Percentiles rank a stretch among this genome's conserved stretches.
These are phyloP conservation scores for Leucocoprinus birnbaumii DNA, from an alignment of 768 basidiomycete genomes.

Conservation along the genomic window DNA sequence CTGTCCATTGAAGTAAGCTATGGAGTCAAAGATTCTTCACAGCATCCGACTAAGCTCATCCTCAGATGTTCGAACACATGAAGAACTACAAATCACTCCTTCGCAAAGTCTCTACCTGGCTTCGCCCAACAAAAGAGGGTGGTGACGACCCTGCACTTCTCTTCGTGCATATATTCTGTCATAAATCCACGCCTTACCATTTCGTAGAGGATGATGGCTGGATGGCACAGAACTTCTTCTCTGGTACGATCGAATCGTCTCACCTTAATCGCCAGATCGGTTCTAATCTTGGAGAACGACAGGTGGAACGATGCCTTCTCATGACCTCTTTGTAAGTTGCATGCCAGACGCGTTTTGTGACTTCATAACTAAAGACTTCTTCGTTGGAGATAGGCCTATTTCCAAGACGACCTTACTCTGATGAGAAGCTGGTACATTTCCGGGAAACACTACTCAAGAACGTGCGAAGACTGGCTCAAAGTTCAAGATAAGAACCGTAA, in stretches of 20 bases:
- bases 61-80: constrained; percentile 74
- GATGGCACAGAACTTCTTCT: constrained; percentile 77
- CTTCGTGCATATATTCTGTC: constrained; percentile 74
- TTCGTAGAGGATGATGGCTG: constrained; percentile 69
- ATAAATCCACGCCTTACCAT: constrained; percentile 60
- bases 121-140: constrained; percentile 34
- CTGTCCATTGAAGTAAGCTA: constrained; percentile 58
- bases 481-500: constrained; percentile 51
- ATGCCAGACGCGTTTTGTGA: neutral
- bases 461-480: constrained; percentile 64
- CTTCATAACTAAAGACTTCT: neutral
- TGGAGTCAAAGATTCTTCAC: neutral
- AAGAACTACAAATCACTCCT: constrained; percentile 67
- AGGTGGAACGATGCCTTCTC: constrained; percentile 75
- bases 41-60: neutral
- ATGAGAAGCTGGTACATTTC: constrained; percentile 59
- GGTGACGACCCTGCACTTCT: constrained; percentile 43
- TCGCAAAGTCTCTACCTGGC: constrained; percentile 62
- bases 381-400: constrained; percentile 42
- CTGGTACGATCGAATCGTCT: constrained; percentile 30
- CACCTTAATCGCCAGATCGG: neutral
- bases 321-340: constrained; percentile 49
- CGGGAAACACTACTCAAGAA: constrained; percentile 62
- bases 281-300: neutral
- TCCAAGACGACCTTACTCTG: constrained; percentile 61